Evolutionary conservation across 805 yeast species (phyloP).

Genomic region (Vanderwaltozyma yarrowii): DNA sequence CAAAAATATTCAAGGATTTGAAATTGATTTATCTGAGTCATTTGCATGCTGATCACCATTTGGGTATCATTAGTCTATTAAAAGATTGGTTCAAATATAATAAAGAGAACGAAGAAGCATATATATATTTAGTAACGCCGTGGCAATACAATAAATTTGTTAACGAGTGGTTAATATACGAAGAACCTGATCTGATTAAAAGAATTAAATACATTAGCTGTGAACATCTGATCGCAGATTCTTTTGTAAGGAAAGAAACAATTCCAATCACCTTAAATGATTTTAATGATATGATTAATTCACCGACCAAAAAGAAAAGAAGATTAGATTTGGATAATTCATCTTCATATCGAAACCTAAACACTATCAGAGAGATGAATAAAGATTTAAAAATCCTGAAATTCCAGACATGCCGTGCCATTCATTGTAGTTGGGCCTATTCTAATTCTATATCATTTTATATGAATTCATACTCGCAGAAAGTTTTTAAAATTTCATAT

Average conservation of each 20-base stretch:
- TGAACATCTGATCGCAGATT: conserved; percentile 43
- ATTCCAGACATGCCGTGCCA: conserved; percentile 60
- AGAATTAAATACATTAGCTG: conserved; percentile 47
- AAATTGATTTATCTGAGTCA: conserved; percentile 68
- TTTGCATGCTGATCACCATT: conserved; percentile 94
- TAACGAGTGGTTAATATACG: conserved; percentile 54
- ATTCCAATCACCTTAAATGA: conserved; percentile 22
- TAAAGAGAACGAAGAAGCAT: conserved; percentile 28
- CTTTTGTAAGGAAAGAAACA: conserved; percentile 24
- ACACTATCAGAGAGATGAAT: conserved; percentile 29
- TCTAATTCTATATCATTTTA: conserved; percentile 46
- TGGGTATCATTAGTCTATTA: conserved; percentile 68
- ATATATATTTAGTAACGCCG: conserved; percentile 59
- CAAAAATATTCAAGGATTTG: conserved; percentile 47
- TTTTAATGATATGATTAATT: conserved; percentile 8
- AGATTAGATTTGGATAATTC: conserved; percentile 19
- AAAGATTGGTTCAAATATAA: conserved; percentile 50
- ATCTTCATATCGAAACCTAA: conserved; percentile 20
- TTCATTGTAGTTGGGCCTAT: conserved; percentile 79
- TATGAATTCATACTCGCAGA: conserved; percentile 15
- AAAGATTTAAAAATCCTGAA: conserved; percentile 33
- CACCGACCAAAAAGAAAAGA: conserved; percentile 6
- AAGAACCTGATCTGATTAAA: conserved; percentile 31
- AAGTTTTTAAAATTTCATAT: conserved; percentile 61
- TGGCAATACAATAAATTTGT: conserved; percentile 62